Conservation (phyloP, 2,329 filamentous ascomycete species). For the Hymenoscyphus infarciens region DNA sequence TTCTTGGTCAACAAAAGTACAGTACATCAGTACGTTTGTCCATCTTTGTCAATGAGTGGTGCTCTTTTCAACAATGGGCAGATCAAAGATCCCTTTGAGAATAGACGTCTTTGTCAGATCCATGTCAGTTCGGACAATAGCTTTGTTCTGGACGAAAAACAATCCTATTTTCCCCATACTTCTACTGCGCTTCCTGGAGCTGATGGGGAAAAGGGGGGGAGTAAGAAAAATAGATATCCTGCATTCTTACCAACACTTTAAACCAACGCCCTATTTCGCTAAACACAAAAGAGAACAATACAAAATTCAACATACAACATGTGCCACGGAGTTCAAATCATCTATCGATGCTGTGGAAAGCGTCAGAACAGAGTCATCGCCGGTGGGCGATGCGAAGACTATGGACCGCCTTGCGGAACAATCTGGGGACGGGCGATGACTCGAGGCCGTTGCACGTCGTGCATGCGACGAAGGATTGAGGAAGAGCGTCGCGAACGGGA, state of each 20-base stretch:
- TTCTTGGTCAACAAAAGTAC: background rate
- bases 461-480: background rate
- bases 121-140: background rate
- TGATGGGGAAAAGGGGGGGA: background rate
- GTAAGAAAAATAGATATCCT: too few relatives aligned
- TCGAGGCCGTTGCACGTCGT: background rate
- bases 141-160: background rate
- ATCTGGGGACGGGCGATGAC: background rate
- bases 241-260: background rate
- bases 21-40: too few relatives aligned
- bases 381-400: background rate
- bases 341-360: background rate
- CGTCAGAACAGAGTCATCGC: background rate
- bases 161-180: background rate
- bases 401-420: background rate
- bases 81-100: background rate
- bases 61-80: background rate
- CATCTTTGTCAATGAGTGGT: too few relatives aligned
- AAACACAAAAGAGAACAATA: background rate
- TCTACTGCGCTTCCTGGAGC: background rate
- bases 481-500: background rate
- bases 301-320: background rate
- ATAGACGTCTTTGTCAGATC: too few relatives aligned
- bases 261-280: background rate
- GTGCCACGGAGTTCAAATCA: constrained; percentile 7